phyloP scores from a whole-genome alignment of 1,139 yeast species.

The Scheffersomyces titani region DNA sequence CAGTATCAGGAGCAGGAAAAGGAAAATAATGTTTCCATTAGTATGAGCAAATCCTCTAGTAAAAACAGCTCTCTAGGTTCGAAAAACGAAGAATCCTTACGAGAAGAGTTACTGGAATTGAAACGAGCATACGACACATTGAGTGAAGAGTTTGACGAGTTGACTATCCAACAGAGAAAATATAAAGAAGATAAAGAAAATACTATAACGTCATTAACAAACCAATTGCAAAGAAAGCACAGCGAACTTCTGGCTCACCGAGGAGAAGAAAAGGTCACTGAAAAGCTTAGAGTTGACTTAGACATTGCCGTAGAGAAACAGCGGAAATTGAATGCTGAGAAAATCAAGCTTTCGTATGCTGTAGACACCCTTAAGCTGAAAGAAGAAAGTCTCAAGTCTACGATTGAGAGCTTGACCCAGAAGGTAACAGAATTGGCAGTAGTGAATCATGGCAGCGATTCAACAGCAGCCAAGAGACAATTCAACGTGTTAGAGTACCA shows the following conservation, averaged over 20 bases:
- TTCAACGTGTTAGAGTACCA: constrained; percentile 34
- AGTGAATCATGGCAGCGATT: constrained; percentile 14
- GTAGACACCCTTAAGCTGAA: constrained; percentile 42
- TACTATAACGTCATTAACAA: constrained; percentile 28
- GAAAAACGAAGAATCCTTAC: neutral
- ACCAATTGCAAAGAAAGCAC: constrained; percentile 30
- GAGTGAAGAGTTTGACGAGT: constrained; percentile 22
- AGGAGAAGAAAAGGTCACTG: constrained; percentile 24
- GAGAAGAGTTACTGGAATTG: constrained; percentile 10
- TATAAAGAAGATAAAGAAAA: constrained; percentile 26
- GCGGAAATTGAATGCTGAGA: constrained; percentile 50
- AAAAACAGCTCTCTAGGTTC: neutral
- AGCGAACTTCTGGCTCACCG: constrained; percentile 22
- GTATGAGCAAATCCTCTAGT: neutral
- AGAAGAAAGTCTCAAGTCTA: constrained; percentile 32
- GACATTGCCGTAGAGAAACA: constrained; percentile 50
- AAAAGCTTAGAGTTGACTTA: constrained; percentile 39
- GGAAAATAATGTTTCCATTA: neutral
- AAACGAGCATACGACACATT: constrained; percentile 14
- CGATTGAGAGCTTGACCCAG: constrained; percentile 33
- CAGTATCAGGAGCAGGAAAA: constrained; percentile 26
- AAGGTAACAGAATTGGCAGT: constrained; percentile 26
- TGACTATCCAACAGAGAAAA: constrained; percentile 22
- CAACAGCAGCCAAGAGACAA: constrained; percentile 13
- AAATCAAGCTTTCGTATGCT: constrained; percentile 43